A percentile compares a stretch with the other conserved stretches of the same genome.
These are phyloP conservation scores for Brassica nigra DNA, from an alignment of 345 rosid species.

Conservation along the genomic window DNA sequence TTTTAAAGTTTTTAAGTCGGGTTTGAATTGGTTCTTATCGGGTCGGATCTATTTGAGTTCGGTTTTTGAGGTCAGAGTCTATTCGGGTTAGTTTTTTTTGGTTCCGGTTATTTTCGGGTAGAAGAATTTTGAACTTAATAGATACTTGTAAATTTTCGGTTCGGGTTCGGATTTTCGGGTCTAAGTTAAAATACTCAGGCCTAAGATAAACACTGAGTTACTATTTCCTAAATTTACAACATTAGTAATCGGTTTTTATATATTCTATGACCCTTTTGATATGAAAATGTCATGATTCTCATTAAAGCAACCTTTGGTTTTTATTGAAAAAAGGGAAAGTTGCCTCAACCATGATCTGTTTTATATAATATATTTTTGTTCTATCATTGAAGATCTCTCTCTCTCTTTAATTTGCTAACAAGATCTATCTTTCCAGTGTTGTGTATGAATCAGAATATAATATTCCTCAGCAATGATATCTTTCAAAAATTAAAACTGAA, in stretches of 20 bases:
- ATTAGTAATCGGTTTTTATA: constrained; percentile 18
- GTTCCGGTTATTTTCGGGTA: no score
- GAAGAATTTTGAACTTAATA: no score
- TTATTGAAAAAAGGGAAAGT: constrained; percentile 41
- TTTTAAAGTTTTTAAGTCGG: no score
- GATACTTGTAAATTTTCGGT: no score
- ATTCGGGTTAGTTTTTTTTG: no score
- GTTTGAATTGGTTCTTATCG: no score
- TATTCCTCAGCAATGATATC: constrained; percentile 32
- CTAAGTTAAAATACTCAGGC: no score
- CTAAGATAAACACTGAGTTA: not conserved
- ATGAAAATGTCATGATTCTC: constrained; percentile 38
- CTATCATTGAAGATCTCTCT: constrained; percentile 39
- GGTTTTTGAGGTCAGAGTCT: no score
- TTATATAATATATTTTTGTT: constrained; percentile 36
- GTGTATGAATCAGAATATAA: constrained; percentile 32
- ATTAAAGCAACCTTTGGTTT: constrained; percentile 38
- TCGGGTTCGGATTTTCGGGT: no score
- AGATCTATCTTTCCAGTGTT: constrained; percentile 37
- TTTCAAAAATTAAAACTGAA: constrained; percentile 27
- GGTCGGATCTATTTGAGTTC: no score
- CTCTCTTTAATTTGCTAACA: constrained; percentile 35
- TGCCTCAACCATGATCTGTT: constrained; percentile 40
- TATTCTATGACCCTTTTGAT: constrained; percentile 14
- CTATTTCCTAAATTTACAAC: constrained; percentile 10